Evolutionary conservation across 805 yeast species (phyloP).

Genomic region (Wickerhamomyces rabaulensis): DNA sequence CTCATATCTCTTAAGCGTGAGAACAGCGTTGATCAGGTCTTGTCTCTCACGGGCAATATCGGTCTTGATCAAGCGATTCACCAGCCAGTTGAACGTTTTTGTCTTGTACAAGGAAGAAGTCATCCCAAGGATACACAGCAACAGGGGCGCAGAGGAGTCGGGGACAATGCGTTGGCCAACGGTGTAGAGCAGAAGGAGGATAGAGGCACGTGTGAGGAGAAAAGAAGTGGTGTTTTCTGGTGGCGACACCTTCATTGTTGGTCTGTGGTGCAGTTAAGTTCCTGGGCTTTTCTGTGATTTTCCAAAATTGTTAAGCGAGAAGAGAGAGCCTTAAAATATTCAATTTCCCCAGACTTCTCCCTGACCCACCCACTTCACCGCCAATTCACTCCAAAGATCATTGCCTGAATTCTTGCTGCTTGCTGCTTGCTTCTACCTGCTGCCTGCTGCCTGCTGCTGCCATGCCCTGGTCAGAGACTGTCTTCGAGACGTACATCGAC

Average conservation of each 20-base stretch:
- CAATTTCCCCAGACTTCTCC: no score
- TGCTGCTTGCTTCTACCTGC: no score
- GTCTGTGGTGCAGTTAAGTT: no score
- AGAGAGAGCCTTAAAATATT: no score
- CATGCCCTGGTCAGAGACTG: no score
- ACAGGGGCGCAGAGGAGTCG: slow-evolving; percentile 18
- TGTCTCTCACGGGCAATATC: slow-evolving; percentile 19
- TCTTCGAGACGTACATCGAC: no score
- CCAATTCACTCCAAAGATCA: no score
- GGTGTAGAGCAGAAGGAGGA: slow-evolving; percentile 26
- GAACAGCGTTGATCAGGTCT: slow-evolving; percentile 34
- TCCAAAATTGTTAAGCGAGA: no score
- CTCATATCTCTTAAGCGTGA: slow-evolving; percentile 42
- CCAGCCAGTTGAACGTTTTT: slow-evolving; percentile 17
- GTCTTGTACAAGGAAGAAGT: slow-evolving; percentile 23
- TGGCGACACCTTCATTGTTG: not conserved
- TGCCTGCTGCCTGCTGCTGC: no score
- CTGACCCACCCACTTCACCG: no score
- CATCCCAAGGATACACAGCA: slow-evolving; percentile 25
- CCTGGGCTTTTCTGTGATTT: not conserved
- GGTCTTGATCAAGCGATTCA: slow-evolving; percentile 17
- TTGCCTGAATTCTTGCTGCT: no score
- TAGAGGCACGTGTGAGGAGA: slow-evolving; percentile 22
- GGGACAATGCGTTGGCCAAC: slow-evolving; percentile 20
- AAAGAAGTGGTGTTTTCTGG: slow-evolving; percentile 1